Base-by-base conservation (phyloP, 371 early-diverging fungal genomes). In the Scutellospora calospora region DNA sequence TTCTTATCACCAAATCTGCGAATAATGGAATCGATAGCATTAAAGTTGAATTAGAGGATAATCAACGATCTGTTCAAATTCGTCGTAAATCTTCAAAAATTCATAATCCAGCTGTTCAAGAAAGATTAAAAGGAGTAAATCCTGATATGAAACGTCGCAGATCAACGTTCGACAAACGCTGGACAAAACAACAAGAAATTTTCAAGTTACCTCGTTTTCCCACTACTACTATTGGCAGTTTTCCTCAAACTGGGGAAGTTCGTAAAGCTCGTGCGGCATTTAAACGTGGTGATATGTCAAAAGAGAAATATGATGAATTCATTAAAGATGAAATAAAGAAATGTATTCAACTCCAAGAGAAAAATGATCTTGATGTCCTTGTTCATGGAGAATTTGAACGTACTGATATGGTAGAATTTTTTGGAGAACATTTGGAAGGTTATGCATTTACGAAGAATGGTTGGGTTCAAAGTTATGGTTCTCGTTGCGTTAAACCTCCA, bases 381-480 rank as follows among this genome's bases (percentile, higher is more conserved):
- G 98, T 98, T 76, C 98, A 98, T 87, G 98, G 98, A 87, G 98
- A 98, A 85, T 93, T 93, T 73, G 98, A 97, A 86, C 95, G 97
- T 89, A 97, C 95, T 85, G 98, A 98, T 87, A 98, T 98, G 98
- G 98, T 97, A 41, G 97, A 97, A 86, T 96, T 95, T 91, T 98
- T 97, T 90, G 96, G 92, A 82, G 76, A 76, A 76, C 45, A 72
- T 29, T 18, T 72, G 12, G 88, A 94, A 82, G 98, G 98, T 78
- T 97, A 95, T 88, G 93, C 92, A 49, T 97, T 97, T 84, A 95
- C 97, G 81, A 90, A 93, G 85, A 94, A 96, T 87, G 98, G 98
- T 54, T 98, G 98, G 98, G 98, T 98, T 76, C 96, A 96, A 88
- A 94, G 95, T 79, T 98, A 98, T 87, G 98, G 98, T 80, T 94